Conservation (phyloP, 768 basidiomycete genomes). For the Myochromella boudieri region DNA sequence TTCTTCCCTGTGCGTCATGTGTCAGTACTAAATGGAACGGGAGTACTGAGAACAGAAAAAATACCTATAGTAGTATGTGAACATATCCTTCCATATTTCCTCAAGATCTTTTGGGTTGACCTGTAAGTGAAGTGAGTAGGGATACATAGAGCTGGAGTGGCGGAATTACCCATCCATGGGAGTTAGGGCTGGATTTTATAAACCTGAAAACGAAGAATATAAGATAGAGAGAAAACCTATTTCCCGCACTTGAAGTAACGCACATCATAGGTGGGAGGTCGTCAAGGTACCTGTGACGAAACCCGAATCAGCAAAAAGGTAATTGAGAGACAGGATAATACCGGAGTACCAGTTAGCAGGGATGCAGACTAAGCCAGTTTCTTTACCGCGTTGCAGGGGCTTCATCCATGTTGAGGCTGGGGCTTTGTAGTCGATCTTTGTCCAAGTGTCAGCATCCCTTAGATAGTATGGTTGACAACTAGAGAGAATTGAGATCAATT, state of each 20-base stretch:
- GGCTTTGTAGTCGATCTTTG: constrained; percentile 64
- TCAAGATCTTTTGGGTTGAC: constrained; percentile 68
- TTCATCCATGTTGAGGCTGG: constrained; percentile 73
- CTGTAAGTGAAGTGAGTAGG: constrained; percentile 24
- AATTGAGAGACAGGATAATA: background rate
- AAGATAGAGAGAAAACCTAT: background rate
- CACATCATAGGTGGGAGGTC: constrained; percentile 77
- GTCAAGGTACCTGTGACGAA: constrained; percentile 55
- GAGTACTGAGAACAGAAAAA: background rate
- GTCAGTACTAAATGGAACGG: no score
- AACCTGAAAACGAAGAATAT: constrained; percentile 56
- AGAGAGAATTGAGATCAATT: constrained; percentile 8
- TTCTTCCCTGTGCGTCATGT: constrained; percentile 52
- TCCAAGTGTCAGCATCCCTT: constrained; percentile 69
- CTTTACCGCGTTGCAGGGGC: constrained; percentile 61
- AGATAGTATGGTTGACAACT: constrained; percentile 68
- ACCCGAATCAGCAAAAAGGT: background rate
- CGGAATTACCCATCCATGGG: constrained; percentile 62
- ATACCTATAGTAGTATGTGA: constrained; percentile 65
- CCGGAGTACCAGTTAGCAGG: constrained; percentile 72
- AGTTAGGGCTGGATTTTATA: constrained; percentile 64
- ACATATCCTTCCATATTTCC: constrained; percentile 75
- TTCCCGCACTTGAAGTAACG: constrained; percentile 13
- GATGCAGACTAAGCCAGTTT: constrained; percentile 59
- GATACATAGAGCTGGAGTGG: constrained; percentile 1